Evolutionary conservation across 176 grass and related monocot genomes (phyloP), one percentile per base, ranked within the genome.

Genomic region (Elymus sibiricus): DNA sequence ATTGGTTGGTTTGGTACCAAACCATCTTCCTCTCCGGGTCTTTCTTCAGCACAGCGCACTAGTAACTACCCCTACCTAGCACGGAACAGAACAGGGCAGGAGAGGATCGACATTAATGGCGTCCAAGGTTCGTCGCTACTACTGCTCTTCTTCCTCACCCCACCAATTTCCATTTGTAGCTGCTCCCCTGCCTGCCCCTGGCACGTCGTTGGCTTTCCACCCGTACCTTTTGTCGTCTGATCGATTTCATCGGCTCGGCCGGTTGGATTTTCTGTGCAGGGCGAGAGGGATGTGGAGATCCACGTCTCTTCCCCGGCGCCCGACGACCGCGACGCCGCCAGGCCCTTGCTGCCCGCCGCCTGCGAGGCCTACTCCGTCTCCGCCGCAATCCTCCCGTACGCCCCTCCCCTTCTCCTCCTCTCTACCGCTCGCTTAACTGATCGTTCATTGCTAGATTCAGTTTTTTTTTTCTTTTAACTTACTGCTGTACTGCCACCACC

Each of bases 221-320:
- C 42, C 6, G 35, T 1, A 5, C 16, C 40, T 24, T 53, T 2
- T 6, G 15, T 21, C 15, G 72, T 4, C 74, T 34, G 74, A 53
- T 32, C 16, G 73, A 2, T 76, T 55, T 34, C 73, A 22, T 49
- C 16, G 49, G 49, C 49, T 17, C 43, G 72, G 70, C 39, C 7
- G 70, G 70, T 74, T 74, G 25, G 31, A 29, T 4, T 76, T 47
- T 3, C 9, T 1, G 44, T 55, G 74, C 74, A 55, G 74, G 17
- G 17, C 74, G 74, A 76, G 74, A 76, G 74, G 15, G 74, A 55
- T 34, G 74, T 55, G 27, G 74, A 76, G 74, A 76, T 76, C 74
- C 74, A 34, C 11, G 74, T 76, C 74, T 76, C 74, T 9, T 55
- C 74, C 46, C 46, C 74, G 47, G 0, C 47, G 17, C 28, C 74